phyloP scores from a whole-genome alignment of 2,329 filamentous ascomycete species.

The Botrytis cinerea region DNA sequence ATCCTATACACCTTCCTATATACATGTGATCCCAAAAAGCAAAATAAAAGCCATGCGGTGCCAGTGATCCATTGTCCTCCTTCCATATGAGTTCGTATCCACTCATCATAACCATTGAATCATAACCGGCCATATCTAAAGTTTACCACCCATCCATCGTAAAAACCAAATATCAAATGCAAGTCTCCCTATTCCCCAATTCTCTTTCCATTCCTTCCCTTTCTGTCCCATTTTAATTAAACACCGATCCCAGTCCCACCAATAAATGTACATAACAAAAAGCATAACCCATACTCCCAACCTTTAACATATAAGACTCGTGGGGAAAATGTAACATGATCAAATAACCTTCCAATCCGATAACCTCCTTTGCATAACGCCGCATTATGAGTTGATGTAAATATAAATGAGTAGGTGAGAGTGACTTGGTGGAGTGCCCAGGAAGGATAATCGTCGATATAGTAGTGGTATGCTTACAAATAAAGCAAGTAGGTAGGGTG shows the following conservation, averaged over 20 bases:
- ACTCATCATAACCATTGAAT: conserved; percentile 18
- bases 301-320: conserved; percentile 10
- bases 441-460: background rate
- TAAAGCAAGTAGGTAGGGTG: background rate
- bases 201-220: background rate
- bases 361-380: background rate
- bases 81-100: background rate
- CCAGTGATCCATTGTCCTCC: background rate
- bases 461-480: background rate
- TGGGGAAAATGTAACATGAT: conserved; percentile 1
- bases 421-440: background rate
- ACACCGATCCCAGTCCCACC: background rate
- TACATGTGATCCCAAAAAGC: background rate
- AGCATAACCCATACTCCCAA: background rate
- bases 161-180: conserved; percentile 8
- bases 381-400: background rate
- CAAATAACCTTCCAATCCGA: background rate
- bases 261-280: conserved; percentile 2
- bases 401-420: background rate
- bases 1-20: background rate
- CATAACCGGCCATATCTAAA: background rate
- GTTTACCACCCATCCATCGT: conserved; percentile 3
- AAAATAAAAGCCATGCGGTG: background rate
- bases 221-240: background rate
- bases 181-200: background rate